phyloP scores from a whole-genome alignment of 2,329 filamentous ascomycete genomes.

The Penicillium aurantiogriseum region DNA sequence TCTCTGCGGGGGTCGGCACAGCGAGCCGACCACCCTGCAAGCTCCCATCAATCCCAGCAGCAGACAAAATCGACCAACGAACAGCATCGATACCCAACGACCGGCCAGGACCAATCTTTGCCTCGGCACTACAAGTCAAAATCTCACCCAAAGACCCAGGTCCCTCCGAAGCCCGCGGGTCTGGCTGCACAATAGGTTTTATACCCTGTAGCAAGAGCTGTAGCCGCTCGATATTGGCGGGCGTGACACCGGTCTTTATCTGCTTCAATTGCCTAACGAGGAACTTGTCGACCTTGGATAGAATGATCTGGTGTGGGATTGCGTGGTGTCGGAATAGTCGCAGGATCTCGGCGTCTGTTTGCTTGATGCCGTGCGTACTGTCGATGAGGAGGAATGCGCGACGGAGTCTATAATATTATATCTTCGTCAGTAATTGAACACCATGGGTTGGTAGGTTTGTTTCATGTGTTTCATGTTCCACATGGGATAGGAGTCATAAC shows the following conservation, averaged over 20 bases:
- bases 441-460: not conserved
- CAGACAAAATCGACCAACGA: slow-evolving; percentile 63
- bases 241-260: slow-evolving; percentile 32
- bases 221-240: slow-evolving; percentile 34
- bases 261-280: slow-evolving; percentile 38
- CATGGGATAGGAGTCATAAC: slow-evolving; percentile 17
- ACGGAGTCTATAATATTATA: slow-evolving; percentile 45
- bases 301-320: slow-evolving; percentile 63
- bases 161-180: slow-evolving; percentile 37
- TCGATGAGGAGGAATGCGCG: slow-evolving; percentile 66
- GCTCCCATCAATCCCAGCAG: slow-evolving; percentile 55
- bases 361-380: slow-evolving; percentile 61
- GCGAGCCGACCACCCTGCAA: slow-evolving; percentile 24
- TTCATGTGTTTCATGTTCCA: not conserved
- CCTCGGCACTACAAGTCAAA: slow-evolving; percentile 57
- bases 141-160: slow-evolving; percentile 57
- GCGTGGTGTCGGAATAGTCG: slow-evolving; percentile 54
- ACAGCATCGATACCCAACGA: slow-evolving; percentile 61
- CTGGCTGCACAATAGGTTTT: slow-evolving; percentile 44
- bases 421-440: not conserved
- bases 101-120: slow-evolving; percentile 45
- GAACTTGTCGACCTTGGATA: slow-evolving; percentile 65
- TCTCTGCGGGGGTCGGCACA: not conserved
- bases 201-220: slow-evolving; percentile 41
- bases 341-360: slow-evolving; percentile 58